Conservation (phyloP, 345 rosid genomes). For the Eucalyptus albens region DNA sequence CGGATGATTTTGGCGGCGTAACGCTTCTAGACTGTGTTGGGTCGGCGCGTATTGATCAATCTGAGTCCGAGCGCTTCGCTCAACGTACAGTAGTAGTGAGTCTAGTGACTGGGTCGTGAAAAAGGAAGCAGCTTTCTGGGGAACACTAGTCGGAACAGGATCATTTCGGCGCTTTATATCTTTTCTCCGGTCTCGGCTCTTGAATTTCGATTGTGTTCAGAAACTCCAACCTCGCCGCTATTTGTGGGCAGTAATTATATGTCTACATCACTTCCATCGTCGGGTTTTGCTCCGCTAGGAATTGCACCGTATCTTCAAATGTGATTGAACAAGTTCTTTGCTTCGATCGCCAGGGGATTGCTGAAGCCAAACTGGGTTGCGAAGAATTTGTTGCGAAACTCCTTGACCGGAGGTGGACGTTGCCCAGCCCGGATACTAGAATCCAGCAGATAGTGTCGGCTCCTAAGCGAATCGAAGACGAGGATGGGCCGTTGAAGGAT, state of each 20-base stretch:
- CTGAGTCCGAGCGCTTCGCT: not conserved
- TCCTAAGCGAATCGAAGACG: constrained; percentile 1
- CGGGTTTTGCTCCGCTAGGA: not conserved
- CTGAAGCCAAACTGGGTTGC: constrained; percentile 11
- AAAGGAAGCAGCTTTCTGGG: not conserved
- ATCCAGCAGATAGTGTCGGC: constrained; percentile 42
- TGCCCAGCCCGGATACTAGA: constrained; percentile 39
- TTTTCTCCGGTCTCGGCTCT: not conserved
- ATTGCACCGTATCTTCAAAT: not conserved
- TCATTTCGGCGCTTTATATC: not conserved
- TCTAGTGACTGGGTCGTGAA: not conserved
- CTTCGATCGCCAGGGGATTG: constrained; percentile 6
- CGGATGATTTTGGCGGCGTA: not conserved
- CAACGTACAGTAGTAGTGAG: not conserved
- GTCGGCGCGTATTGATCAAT: not conserved
- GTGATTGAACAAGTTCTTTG: not conserved
- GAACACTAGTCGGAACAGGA: not conserved
- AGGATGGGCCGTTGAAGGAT: constrained; percentile 1
- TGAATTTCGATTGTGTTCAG: not conserved
- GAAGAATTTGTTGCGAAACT: constrained; percentile 25
- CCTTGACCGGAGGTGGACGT: constrained; percentile 64
- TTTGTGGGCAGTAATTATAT: not conserved
- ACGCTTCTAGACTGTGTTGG: not conserved
- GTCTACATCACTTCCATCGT: not conserved
- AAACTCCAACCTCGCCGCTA: not conserved